Evolutionary conservation across 2,329 filamentous ascomycete species (phyloP), one percentile per base, ranked within the genome.

Genomic region (Penicillium aurantiogriseum): DNA sequence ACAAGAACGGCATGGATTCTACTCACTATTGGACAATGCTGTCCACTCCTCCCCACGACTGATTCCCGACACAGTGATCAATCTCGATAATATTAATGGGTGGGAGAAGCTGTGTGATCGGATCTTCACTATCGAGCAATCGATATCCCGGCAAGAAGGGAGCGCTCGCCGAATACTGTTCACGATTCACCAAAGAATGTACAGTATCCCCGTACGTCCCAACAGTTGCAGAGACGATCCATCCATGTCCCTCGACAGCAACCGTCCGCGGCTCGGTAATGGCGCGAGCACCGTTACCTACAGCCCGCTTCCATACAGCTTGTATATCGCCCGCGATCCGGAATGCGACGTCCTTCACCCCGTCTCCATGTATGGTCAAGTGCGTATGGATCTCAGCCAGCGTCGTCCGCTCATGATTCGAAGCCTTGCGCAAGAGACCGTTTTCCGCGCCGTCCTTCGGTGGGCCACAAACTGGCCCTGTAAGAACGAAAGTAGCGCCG

Each of bases 11-110:
- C 63, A 54, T 45, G 70, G 67, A 25, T n/a, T 29, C 11, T 35
- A 63, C 71, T 48, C 71, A 79, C 76, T 83, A 86, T 51, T 79
- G 78, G 63, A 84, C 85, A 23, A 78, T 78, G 8, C 75, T 73
- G 53, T 86, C 81, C 77, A 96, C 91, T 69, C 91, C 86, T 74
- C 90, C 82, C 92, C 92, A 96, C 74, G 90, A 87, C 80, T 96
- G 92, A 81, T 96, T 96, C 67, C 92, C 92, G 67, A 96, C 92
- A 77, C 92, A 96, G 81, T 96, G 92, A 77, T 96, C 92, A 76
- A 96, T 91, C 66, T 87, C 87, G 57, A 84, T 81, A 49, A 96
- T 83, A 8, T 80, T 74, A n/a, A 95, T 82, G 0, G 76, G 63
- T 0, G 91, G 90, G 4, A 89, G 78, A 40, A 69, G 65, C 19